Evolutionary conservation across 306 rosid species (phyloP), one percentile per base, ranked within the genome.

Genomic region (Castanea sativa): DNA sequence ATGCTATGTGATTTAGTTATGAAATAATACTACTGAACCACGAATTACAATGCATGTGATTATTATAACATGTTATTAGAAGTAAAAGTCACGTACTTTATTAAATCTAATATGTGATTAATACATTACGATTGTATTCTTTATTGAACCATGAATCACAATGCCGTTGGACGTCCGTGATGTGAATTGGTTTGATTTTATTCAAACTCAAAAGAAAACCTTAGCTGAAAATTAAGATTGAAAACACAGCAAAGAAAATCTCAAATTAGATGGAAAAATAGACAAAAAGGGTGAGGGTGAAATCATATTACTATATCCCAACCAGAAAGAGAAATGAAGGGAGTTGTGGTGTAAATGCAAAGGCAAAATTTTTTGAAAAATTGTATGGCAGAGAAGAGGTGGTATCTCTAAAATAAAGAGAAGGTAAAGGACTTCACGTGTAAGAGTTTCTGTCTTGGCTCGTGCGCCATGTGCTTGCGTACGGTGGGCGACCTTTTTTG

Each of bases 391-490:
- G 43, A 45, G 64, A 57, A 58, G 21, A 16, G 64, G 56, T 2
- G 11, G 79, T 79, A 77, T 69, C 75, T 83, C 74, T 2, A 11
- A 10, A 20, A 59, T 41, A 59, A 59, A 25, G 15, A 14, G 67
- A 25, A 27, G 67, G 71, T 58, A 60, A 74, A 86, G 70, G 78
- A 55, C 76, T 77, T 84, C 91, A 84, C 86, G 86, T 83, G 87
- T 80, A 49, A 75, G 73, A 81, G 69, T 49, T 78, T 78, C 67
- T 79, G 82, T 73, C 83, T 78, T 87, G 89, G 82, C 81, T 91
- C 85, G 89, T 87, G 89, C 64, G 87, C 84, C 98, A 92, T 94
- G 98, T 94, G 97, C 90, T 85, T 85, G 19, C 80, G 82, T 81
- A 38, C 90, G 83, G 89, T 90, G 73, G 84, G 86, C 84, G 61